phyloP scores from a whole-genome alignment of 1,284 basidiomycete species.

The Heliocybe sulcata region DNA sequence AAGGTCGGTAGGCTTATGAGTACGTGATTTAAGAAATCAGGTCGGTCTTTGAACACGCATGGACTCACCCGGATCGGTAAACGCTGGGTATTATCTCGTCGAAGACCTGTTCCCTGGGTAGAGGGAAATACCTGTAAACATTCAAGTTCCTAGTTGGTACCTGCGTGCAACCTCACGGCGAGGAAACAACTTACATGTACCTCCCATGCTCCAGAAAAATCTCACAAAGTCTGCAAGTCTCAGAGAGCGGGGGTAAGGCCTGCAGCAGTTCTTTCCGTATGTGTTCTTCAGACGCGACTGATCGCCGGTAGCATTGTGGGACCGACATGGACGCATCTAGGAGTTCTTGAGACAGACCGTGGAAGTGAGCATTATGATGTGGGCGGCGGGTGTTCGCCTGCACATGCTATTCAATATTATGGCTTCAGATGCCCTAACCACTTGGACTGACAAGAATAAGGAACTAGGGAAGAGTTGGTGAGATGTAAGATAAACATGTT shows the following conservation, averaged over 20 bases:
- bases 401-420: neutral
- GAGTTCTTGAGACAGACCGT: slow-evolving; percentile 15
- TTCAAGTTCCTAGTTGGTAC: no score
- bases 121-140: slow-evolving; percentile 16
- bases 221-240: slow-evolving; percentile 47
- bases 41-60: neutral
- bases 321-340: slow-evolving; percentile 14
- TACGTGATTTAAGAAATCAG: neutral
- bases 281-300: neutral
- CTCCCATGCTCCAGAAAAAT: slow-evolving; percentile 46
- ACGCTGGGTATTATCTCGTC: slow-evolving; percentile 40
- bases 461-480: slow-evolving; percentile 27
- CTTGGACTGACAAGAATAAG: slow-evolving; percentile 36
- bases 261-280: slow-evolving; percentile 31
- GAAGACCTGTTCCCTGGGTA: slow-evolving; percentile 26
- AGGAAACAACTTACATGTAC: slow-evolving; percentile 31
- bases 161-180: neutral
- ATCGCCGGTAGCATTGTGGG: neutral
- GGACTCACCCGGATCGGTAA: slow-evolving; percentile 26
- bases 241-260: slow-evolving; percentile 40
- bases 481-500: neutral
- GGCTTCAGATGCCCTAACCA: neutral
- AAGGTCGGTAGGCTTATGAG: neutral
- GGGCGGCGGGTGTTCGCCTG: neutral
- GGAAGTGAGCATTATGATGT: slow-evolving; percentile 5